Evolutionary conservation across 495 filamentous ascomycete genomes (phyloP).

Genomic region (Aspergillus cristatus): DNA sequence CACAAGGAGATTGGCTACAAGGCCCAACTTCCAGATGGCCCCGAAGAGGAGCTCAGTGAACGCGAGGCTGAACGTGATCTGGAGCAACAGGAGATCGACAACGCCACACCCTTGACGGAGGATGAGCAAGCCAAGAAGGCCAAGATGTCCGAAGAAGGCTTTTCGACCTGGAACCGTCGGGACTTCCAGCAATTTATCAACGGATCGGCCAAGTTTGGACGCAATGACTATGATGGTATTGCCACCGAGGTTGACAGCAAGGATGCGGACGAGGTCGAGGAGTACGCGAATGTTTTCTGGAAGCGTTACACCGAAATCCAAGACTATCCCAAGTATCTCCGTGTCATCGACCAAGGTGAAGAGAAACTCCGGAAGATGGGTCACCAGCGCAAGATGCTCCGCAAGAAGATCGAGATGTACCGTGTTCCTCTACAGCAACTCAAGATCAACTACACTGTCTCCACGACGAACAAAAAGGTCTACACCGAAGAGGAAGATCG

Average conservation of each 20-base stretch:
- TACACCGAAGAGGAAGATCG: constrained; percentile 98
- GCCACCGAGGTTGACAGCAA: constrained; percentile 89
- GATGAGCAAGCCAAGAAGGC: constrained; percentile 82
- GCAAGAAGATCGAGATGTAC: constrained; percentile 91
- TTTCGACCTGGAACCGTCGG: constrained; percentile 87
- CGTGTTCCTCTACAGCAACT: constrained; percentile 94
- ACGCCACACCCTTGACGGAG: constrained; percentile 80
- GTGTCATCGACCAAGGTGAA: constrained; percentile 84
- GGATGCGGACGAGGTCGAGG: constrained; percentile 69
- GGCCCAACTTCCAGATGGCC: constrained; percentile 70
- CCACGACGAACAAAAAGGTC: constrained; percentile 98
- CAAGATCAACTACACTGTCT: constrained; percentile 97
- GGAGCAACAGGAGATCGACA: constrained; percentile 88
- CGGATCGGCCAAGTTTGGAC: constrained; percentile 84
- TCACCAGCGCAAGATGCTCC: constrained; percentile 88
- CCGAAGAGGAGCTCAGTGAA: constrained; percentile 73
- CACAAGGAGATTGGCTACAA: constrained; percentile 95
- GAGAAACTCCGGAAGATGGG: constrained; percentile 78
- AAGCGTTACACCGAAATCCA: constrained; percentile 77
- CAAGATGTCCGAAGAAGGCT: constrained; percentile 69
- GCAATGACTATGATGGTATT: constrained; percentile 73
- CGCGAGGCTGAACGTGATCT: constrained; percentile 81
- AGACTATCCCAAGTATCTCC: constrained; percentile 79
- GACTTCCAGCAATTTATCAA: constrained; percentile 99
- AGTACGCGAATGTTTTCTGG: constrained; percentile 94